These are phyloP conservation scores for Globisporangium solare DNA, from an alignment of 352 stramenopile species.

Conservation along the genomic window DNA sequence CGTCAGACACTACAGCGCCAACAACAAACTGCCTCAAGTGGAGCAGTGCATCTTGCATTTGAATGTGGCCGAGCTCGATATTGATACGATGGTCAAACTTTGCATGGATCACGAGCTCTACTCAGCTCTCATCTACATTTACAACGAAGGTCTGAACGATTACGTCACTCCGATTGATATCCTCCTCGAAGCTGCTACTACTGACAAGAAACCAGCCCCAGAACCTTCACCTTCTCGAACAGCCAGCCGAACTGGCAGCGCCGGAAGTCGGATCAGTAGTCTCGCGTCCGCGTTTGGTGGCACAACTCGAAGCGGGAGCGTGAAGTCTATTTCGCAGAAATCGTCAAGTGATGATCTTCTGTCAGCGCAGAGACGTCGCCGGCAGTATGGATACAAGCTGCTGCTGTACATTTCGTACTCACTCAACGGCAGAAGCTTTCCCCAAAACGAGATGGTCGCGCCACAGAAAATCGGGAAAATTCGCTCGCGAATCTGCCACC, in stretches of 20 bases:
- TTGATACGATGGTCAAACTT: slow-evolving; percentile 92
- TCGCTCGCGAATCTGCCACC: slow-evolving; percentile 69
- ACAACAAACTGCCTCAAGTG: slow-evolving; percentile 84
- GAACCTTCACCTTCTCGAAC: slow-evolving; percentile 11
- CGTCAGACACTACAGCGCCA: slow-evolving; percentile 88
- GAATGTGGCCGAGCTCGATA: slow-evolving; percentile 91
- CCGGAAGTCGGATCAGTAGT: slow-evolving; percentile 47
- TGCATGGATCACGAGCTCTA: slow-evolving; percentile 91
- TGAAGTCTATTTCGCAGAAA: slow-evolving; percentile 28
- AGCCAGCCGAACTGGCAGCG: slow-evolving; percentile 15
- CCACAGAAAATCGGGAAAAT: slow-evolving; percentile 69
- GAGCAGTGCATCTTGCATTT: slow-evolving; percentile 94
- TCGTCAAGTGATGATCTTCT: slow-evolving; percentile 36
- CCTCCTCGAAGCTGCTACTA: slow-evolving; percentile 75
- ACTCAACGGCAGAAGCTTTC: slow-evolving; percentile 88
- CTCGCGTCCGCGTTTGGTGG: slow-evolving; percentile 67
- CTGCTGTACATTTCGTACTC: slow-evolving; percentile 90
- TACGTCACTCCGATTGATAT: slow-evolving; percentile 91
- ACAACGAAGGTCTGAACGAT: slow-evolving; percentile 91
- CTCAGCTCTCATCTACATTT: slow-evolving; percentile 94
- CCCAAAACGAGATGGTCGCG: slow-evolving; percentile 69
- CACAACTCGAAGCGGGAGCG: slow-evolving; percentile 27
- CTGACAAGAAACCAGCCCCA: slow-evolving; percentile 27
- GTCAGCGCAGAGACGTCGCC: slow-evolving; percentile 48
- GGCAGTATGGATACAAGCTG: slow-evolving; percentile 81